Evolutionary conservation across 2,329 filamentous ascomycete species (phyloP).

Genomic region (Pseudogymnoascus sp.): DNA sequence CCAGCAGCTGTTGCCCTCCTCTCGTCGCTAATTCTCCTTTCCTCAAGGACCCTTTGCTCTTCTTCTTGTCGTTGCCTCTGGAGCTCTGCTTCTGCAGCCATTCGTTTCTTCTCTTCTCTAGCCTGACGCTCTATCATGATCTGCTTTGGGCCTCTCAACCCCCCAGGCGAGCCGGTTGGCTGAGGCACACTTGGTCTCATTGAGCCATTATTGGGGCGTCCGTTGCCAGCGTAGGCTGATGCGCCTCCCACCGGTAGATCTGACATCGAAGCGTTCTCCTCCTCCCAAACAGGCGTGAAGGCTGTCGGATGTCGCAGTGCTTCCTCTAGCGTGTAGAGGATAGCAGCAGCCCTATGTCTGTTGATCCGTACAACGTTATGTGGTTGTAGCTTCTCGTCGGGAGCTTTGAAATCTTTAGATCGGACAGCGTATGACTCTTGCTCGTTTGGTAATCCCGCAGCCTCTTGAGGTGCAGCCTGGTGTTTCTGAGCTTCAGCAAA

Average conservation of each 20-base stretch:
- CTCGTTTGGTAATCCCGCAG: neutral
- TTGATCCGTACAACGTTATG: constrained; percentile 60
- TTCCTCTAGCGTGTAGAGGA: constrained; percentile 88
- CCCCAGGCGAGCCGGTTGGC: constrained; percentile 43
- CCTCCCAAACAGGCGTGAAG: constrained; percentile 75
- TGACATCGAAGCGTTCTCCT: constrained; percentile 89
- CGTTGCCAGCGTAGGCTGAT: constrained; percentile 48
- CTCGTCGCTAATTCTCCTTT: constrained; percentile 47
- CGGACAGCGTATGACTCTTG: constrained; percentile 16
- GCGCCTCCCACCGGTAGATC: constrained; percentile 61
- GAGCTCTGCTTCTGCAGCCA: constrained; percentile 40
- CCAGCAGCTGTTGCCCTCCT: constrained; percentile 52
- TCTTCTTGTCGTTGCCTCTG: constrained; percentile 44
- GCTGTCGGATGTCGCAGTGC: constrained; percentile 72
- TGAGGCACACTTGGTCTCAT: constrained; percentile 39
- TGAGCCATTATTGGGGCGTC: constrained; percentile 51
- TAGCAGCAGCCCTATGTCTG: constrained; percentile 76
- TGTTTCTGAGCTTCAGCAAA: constrained; percentile 17
- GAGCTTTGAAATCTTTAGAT: constrained; percentile 17
- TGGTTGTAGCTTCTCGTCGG: constrained; percentile 29
- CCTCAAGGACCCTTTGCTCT: constrained; percentile 47
- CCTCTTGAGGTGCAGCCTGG: constrained; percentile 1
- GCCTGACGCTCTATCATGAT: constrained; percentile 84
- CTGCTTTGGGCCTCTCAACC: constrained; percentile 76
- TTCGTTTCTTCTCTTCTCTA: constrained; percentile 62